These are phyloP conservation scores for Sarocladium strictum DNA, from an alignment of 2,329 filamentous ascomycete genomes.

Conservation along the genomic window DNA sequence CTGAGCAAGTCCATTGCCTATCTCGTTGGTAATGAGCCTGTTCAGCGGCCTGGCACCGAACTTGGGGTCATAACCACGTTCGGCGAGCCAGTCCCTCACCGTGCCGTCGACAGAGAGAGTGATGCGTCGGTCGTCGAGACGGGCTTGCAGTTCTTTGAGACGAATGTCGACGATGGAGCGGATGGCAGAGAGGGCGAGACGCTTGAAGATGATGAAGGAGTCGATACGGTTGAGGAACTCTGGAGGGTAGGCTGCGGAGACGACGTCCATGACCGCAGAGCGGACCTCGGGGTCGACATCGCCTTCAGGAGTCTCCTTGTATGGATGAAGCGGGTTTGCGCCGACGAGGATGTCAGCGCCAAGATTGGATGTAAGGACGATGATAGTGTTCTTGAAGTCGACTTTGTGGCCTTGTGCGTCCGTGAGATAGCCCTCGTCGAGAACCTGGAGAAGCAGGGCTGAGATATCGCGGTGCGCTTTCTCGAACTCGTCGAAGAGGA, in stretches of 20 bases:
- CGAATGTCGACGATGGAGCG: slow-evolving; percentile 93
- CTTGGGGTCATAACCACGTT: slow-evolving; percentile 83
- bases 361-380: slow-evolving; percentile 92
- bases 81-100: slow-evolving; percentile 80
- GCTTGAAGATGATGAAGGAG: slow-evolving; percentile 94
- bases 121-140: slow-evolving; percentile 82
- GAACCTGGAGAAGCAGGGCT: slow-evolving; percentile 82
- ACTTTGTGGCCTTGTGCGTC: slow-evolving; percentile 95
- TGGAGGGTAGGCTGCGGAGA: slow-evolving; percentile 68
- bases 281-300: slow-evolving; percentile 70
- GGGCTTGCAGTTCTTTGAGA: slow-evolving; percentile 72
- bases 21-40: slow-evolving; percentile 81
- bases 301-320: slow-evolving; percentile 56
- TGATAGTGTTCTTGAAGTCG: slow-evolving; percentile 94
- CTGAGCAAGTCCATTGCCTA: slow-evolving; percentile 83
- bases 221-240: slow-evolving; percentile 97
- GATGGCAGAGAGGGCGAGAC: slow-evolving; percentile 70
- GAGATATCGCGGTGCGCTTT: slow-evolving; percentile 96
- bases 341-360: slow-evolving; percentile 87
- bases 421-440: slow-evolving; percentile 94
- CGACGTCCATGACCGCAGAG: slow-evolving; percentile 81
- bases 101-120: slow-evolving; percentile 62
- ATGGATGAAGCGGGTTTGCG: slow-evolving; percentile 58
- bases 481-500: slow-evolving; percentile 96
- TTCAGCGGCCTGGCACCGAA: slow-evolving; percentile 91